A percentile compares a stretch with the other conserved stretches of the same genome.
Conservation (phyloP, 768 basidiomycete genomes). For the Podaxis carcinomalis region DNA sequence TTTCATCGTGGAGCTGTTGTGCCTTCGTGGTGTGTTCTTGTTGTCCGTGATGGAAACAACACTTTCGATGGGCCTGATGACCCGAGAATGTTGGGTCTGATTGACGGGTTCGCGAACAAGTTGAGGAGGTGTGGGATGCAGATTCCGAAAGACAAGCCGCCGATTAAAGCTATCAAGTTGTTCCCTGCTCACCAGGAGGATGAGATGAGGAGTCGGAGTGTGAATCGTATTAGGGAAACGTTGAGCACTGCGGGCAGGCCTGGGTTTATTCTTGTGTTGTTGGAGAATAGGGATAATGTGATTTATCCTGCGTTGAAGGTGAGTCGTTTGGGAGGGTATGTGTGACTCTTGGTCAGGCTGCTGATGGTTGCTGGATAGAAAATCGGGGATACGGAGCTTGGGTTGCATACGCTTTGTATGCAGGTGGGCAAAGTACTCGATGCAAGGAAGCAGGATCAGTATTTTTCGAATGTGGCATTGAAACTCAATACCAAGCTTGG, state of each 20-base stretch:
- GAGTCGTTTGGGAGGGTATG: neutral
- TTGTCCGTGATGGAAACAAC: constrained; percentile 43
- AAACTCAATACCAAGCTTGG: constrained; percentile 84
- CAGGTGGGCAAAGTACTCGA: constrained; percentile 57
- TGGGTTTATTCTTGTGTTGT: constrained; percentile 64
- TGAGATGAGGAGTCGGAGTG: constrained; percentile 32
- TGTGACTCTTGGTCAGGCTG: neutral
- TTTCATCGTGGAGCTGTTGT: constrained; percentile 56
- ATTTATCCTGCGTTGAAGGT: constrained; percentile 82
- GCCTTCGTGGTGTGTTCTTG: constrained; percentile 61
- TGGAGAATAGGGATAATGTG: constrained; percentile 63
- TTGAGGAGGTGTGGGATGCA: constrained; percentile 57
- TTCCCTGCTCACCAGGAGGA: constrained; percentile 25
- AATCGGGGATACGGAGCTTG: constrained; percentile 69
- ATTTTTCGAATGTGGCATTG: constrained; percentile 76
- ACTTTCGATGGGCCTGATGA: constrained; percentile 40
- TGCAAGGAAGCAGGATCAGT: constrained; percentile 64
- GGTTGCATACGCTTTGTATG: constrained; percentile 75
- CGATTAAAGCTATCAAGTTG: constrained; percentile 31
- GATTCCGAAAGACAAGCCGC: constrained; percentile 33
- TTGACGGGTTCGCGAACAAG: constrained; percentile 52
- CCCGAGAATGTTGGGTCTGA: constrained; percentile 33
- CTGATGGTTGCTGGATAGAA: constrained; percentile 26
- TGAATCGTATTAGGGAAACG: constrained; percentile 34
- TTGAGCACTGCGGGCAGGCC: constrained; percentile 42